Evolutionary conservation across 768 basidiomycete species (phyloP).

Genomic region (Amanita jacksonii): DNA sequence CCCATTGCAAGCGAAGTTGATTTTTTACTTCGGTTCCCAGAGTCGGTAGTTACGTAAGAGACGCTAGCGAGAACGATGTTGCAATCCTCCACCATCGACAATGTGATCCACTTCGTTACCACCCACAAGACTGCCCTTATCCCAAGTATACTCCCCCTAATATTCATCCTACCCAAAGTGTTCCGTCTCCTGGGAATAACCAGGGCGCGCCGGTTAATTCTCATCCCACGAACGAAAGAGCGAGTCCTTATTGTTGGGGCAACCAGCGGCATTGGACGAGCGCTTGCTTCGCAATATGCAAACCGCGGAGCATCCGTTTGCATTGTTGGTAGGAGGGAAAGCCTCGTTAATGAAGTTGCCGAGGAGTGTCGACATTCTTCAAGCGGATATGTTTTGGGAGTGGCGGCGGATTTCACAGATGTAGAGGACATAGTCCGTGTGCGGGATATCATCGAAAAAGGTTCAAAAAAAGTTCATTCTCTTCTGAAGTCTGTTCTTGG

Average conservation of each 20-base stretch:
- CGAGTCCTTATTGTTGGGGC: constrained; percentile 78
- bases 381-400: constrained; percentile 31
- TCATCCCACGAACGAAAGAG: constrained; percentile 40
- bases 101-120: background rate
- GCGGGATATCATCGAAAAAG: constrained; percentile 39
- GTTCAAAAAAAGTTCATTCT: too few relatives aligned
- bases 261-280: constrained; percentile 72
- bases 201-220: constrained; percentile 20
- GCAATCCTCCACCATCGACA: too few relatives aligned
- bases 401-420: constrained; percentile 54
- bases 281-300: constrained; percentile 63
- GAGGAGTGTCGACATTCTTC: constrained; percentile 39
- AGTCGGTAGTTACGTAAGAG: too few relatives aligned
- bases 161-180: too few relatives aligned
- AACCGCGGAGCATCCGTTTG: constrained; percentile 67
- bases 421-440: constrained; percentile 60
- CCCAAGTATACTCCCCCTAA: background rate
- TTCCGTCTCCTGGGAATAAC: constrained; percentile 11
- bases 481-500: constrained; percentile 17
- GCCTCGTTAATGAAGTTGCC: constrained; percentile 46
- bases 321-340: constrained; percentile 57
- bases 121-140: background rate
- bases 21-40: too few relatives aligned
- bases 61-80: too few relatives aligned
- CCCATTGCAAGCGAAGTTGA: too few relatives aligned